Evolutionary conservation across 768 basidiomycete genomes (phyloP).

Genomic region (Collybiopsis confluens): DNA sequence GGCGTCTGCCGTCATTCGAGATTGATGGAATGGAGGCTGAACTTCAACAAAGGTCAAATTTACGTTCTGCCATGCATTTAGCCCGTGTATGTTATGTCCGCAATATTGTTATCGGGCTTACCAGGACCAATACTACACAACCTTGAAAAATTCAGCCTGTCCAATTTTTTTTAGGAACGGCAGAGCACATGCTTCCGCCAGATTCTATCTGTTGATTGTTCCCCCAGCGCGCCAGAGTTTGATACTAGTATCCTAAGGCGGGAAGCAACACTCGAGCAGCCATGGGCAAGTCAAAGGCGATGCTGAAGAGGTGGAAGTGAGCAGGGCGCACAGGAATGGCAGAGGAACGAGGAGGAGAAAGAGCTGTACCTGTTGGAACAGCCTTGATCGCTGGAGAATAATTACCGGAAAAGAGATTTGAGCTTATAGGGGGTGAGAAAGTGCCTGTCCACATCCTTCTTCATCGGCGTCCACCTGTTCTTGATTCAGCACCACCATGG

Average conservation of each 20-base stretch:
- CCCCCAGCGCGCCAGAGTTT: background rate
- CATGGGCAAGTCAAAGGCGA: background rate
- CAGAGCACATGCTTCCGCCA: conserved; percentile 1
- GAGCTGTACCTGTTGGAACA: too few species aligned
- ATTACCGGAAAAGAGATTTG: background rate
- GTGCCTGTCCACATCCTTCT: background rate
- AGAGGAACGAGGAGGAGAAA: background rate
- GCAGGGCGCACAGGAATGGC: too few species aligned
- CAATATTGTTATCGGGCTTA: too few species aligned
- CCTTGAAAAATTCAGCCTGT: background rate
- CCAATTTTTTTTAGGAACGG: background rate
- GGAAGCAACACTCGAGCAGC: background rate
- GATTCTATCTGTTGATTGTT: background rate
- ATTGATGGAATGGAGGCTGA: too few species aligned
- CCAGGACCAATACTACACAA: too few species aligned
- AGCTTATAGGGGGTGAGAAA: background rate
- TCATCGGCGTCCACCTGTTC: background rate
- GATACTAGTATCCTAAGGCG: background rate
- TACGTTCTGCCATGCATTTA: too few species aligned
- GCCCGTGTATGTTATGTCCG: too few species aligned
- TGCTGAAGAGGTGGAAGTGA: background rate
- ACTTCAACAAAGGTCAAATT: too few species aligned
- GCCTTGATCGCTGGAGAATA: too few species aligned
- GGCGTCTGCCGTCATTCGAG: too few species aligned
- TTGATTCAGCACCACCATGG: conserved; percentile 2